A percentile compares a stretch with the other conserved stretches of the same genome.
These are phyloP conservation scores for Fusarium nanum DNA, from an alignment of 2,329 filamentous ascomycete genomes.

Conservation along the genomic window DNA sequence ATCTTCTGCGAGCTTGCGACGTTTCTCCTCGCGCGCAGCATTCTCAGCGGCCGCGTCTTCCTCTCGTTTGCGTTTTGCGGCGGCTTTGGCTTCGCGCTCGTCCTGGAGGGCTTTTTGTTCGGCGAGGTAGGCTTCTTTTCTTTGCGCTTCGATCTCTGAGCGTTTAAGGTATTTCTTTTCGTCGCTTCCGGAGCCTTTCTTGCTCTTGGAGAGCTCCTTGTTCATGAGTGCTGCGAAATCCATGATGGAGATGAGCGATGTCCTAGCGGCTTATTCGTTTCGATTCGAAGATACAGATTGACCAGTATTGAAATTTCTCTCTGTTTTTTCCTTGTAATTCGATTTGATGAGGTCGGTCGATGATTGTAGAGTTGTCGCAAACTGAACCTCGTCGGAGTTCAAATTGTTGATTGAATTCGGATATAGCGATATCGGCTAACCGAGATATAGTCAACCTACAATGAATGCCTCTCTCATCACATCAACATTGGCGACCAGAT, in stretches of 20 bases:
- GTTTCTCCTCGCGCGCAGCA: slow-evolving; percentile 82
- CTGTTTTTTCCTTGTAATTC: not conserved
- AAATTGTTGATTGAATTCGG: slow-evolving; percentile 36
- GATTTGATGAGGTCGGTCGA: not conserved
- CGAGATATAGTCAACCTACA: not conserved
- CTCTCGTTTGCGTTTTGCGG: slow-evolving; percentile 88
- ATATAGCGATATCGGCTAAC: slow-evolving; percentile 43
- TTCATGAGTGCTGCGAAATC: slow-evolving; percentile 96
- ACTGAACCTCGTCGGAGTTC: not conserved
- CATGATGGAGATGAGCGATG: slow-evolving; percentile 66
- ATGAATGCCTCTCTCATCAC: slow-evolving; percentile 14
- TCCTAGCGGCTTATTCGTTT: not conserved
- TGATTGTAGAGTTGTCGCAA: not conserved
- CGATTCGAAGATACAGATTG: not conserved
- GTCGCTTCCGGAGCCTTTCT: slow-evolving; percentile 60
- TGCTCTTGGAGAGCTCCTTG: slow-evolving; percentile 88
- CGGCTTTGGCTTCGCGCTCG: slow-evolving; percentile 75
- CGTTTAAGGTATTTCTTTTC: slow-evolving; percentile 85
- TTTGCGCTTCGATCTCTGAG: slow-evolving; percentile 85
- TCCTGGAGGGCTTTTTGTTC: slow-evolving; percentile 81
- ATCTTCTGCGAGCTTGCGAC: slow-evolving; percentile 82
- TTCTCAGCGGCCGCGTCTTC: slow-evolving; percentile 82
- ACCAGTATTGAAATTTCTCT: too few relatives aligned
- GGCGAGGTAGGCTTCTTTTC: slow-evolving; percentile 81
- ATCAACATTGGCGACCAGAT: not conserved